Base-by-base conservation (phyloP, 176 grass and related monocot species). In the Carex cristatella region DNA sequence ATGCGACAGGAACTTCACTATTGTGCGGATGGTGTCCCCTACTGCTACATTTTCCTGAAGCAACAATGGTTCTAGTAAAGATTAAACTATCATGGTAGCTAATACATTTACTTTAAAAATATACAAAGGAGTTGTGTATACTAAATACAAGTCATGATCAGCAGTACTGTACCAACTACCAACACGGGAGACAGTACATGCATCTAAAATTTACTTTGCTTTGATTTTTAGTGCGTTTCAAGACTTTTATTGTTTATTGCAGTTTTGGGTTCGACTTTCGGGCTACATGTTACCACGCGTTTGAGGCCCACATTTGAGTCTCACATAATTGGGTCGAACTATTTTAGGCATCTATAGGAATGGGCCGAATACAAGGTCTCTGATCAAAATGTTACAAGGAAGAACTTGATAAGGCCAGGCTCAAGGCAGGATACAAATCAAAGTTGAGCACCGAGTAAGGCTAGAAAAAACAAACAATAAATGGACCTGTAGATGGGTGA, bases 1-100 rank as follows among this genome's bases (percentile, higher is more conserved):
- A 87, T 91, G 88, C 37, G 89, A 92, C 87, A 98, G 84, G 80
- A 98, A 94, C 79, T 98, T 98, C n/a, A 98, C 95, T 84, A 94
- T 93, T 57, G 91, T 98, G 18, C 91, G 91, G 80, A 98, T 93
- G 27, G 94, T 98, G 33, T 93, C 95, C 65, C 93, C 95, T 57
- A 82, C 89, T 87, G 92, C 88, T 70, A 98, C 86, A 62, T 87
- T 89, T 86, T 93, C 77, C 95, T 98, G 85, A 62, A 84, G 48
- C 4, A 48, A 74, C 28, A 87, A 85, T 82, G 4, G 66, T 65
- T 83, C 8, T 59, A 16, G 28, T 78, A 78, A 78, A 32, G 1
- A 57, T 57, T 33, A 57, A 57, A 57, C 5, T 33, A 57, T 57
- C 74, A 78, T 3, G 13, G 51, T 57, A 78, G 51, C 55, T 56